phyloP scores from a whole-genome alignment of 768 basidiomycete species.

The Strobilomyces echinocephalus region DNA sequence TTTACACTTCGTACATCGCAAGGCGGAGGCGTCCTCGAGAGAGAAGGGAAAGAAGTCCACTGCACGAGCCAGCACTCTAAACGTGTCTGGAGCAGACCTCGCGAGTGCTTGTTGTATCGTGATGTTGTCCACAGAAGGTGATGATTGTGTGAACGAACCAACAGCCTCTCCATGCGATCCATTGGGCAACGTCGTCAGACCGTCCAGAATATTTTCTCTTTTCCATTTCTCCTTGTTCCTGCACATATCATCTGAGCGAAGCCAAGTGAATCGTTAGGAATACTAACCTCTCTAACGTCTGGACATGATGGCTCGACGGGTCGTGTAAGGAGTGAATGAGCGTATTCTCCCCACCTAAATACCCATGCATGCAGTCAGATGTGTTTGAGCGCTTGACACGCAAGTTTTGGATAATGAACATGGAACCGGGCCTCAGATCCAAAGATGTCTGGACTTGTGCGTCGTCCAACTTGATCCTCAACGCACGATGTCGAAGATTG shows the following conservation, averaged over 20 bases:
- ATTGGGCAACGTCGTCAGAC: not conserved
- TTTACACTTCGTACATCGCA: slow-evolving; percentile 51
- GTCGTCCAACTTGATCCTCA: slow-evolving; percentile 50
- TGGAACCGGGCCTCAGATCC: slow-evolving; percentile 37
- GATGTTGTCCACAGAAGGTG: slow-evolving; percentile 1
- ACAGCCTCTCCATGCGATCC: slow-evolving; percentile 3
- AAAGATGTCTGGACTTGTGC: slow-evolving; percentile 40
- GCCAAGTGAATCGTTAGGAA: not conserved
- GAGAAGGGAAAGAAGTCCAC: slow-evolving; percentile 53
- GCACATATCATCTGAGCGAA: not conserved
- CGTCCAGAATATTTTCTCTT: slow-evolving; percentile 18
- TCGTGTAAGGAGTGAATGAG: slow-evolving; percentile 22
- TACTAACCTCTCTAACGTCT: slow-evolving; percentile 22
- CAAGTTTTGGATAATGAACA: slow-evolving; percentile 48
- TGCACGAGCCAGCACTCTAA: slow-evolving; percentile 44
- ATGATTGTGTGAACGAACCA: not conserved
- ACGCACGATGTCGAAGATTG: slow-evolving; percentile 46
- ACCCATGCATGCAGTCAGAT: slow-evolving; percentile 19
- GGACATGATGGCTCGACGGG: slow-evolving; percentile 8
- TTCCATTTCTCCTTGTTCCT: slow-evolving; percentile 35
- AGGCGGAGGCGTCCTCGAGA: slow-evolving; percentile 43
- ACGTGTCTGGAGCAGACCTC: slow-evolving; percentile 32
- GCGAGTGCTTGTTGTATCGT: slow-evolving; percentile 38
- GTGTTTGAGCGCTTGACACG: slow-evolving; percentile 33
- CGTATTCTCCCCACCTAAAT: slow-evolving; percentile 25